Base-by-base conservation (phyloP, 495 filamentous ascomycete species). In the Aspergillus olivimuriae region DNA sequence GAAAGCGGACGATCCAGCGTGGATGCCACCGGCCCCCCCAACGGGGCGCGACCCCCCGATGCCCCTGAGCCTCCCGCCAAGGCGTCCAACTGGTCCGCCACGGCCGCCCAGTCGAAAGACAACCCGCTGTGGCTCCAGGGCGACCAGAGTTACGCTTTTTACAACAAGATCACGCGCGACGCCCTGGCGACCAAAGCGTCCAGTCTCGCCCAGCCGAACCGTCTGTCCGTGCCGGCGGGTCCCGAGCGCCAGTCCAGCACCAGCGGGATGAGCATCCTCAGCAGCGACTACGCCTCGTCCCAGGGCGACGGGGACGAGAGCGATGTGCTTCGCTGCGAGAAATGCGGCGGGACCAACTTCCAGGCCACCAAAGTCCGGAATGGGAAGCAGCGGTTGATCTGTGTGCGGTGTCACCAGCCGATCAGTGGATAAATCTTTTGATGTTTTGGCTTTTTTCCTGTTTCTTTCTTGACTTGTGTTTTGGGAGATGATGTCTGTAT, bases 61-160 rank as follows among this genome's bases (percentile, higher is more conserved):
- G 32, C 42, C 6, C 15, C 34, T 0, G 36, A 46, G 14, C 34
- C 39, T 20, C 49, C 55, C 2, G 6, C 24, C n/a, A n/a, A n/a
- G n/a, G n/a, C n/a, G n/a, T n/a, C n/a, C n/a, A n/a, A n/a, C n/a
- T n/a, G n/a, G n/a, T n/a, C n/a, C n/a, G n/a, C n/a, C n/a, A n/a
- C n/a, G n/a, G n/a, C n/a, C n/a, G n/a, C n/a, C n/a, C n/a, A n/a
- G 16, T 35, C 45, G 19, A 56, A 63, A 34, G 57, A 63, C 6
- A 69, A 75, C 28, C 71, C 75, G 0, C 61, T 75, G 15, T 75
- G 73, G 68, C 47, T 76, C 2, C 66, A 72, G 48, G 72, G 67
- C 18, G 73, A 73, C 14, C 74, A 75, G 23, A 73, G 66, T 59
- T 70, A 74, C 38, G 66, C 69, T 5, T 79, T 69, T 49, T 79